phyloP scores from a whole-genome alignment of 805 yeast genomes.

The Tetrapisispora taiwanensis region DNA sequence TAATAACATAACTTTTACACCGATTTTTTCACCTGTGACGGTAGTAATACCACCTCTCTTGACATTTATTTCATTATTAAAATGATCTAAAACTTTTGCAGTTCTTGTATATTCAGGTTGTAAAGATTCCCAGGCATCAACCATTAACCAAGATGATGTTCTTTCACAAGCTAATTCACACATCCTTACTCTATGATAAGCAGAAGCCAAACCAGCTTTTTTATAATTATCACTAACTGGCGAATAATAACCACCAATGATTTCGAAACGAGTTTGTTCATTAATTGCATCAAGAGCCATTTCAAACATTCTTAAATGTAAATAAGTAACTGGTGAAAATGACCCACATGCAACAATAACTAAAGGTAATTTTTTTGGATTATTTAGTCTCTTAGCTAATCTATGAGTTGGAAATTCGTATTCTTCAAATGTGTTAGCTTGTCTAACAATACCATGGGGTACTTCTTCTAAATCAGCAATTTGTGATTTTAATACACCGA shows the following conservation, averaged over 20 bases:
- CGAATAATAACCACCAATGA: conserved; percentile 90
- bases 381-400: conserved; percentile 55
- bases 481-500: conserved; percentile 39
- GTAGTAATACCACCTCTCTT: conserved; percentile 75
- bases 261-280: conserved; percentile 89
- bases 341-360: conserved; percentile 97
- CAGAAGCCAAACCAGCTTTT: conserved; percentile 84
- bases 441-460: conserved; percentile 87
- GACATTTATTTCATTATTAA: conserved; percentile 87
- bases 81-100: conserved; percentile 91
- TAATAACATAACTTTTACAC: conserved; percentile 87
- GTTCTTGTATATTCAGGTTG: conserved; percentile 89
- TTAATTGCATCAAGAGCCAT: conserved; percentile 93
- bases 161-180: conserved; percentile 97
- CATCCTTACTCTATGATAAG: conserved; percentile 90
- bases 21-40: conserved; percentile 51
- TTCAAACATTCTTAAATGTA: conserved; percentile 94
- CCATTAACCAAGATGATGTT: conserved; percentile 96
- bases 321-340: conserved; percentile 88
- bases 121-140: conserved; percentile 96
- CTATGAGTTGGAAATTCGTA: conserved; percentile 86
- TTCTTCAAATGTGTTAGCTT: conserved; percentile 57
- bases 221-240: conserved; percentile 91
- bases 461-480: conserved; percentile 95
- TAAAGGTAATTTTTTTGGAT: conserved; percentile 73